Base-by-base conservation (phyloP, 2,329 filamentous ascomycete species). In the Cercospora zeae-maydis region DNA sequence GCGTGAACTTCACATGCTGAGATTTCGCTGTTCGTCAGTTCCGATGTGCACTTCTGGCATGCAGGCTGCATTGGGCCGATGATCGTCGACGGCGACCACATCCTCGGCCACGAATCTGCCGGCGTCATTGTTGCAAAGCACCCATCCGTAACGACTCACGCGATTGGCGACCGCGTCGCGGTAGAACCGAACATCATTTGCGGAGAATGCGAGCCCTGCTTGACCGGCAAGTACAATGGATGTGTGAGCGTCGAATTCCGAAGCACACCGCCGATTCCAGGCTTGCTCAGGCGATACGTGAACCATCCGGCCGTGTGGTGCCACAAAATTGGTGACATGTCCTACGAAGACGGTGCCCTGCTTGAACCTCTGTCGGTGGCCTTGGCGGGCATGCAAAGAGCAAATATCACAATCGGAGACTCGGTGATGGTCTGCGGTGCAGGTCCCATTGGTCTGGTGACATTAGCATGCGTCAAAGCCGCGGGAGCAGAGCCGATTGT, bases 1-100 rank as follows among this genome's bases (percentile, higher is more conserved):
- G 16, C 37, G 11, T 16, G 42, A 13, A 47, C 16, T 33, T 14
- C 47, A 16, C 47, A 27, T 24, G 4, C 45, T 42, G 51, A 63
- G 14, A 55, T 27, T 13, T 19, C 16, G 27, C 21, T 45, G 7
- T 37, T 8, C 16, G 19, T 37, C 71, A 93, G 91, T 62, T 96
- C 91, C 64, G 93, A 97, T 78, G 88, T 98, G 61, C 93, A 98
- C 80, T 98, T 98, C 82, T 98, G 93, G 93, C 91, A 96, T 75
- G 89, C 90, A 55, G 93, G 93, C 69, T 91, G 90, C 80, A 98
- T 98, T 75, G 93, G 93, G 30, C 93, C 93, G 70, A 97, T 97
- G 93, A 88, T 97, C 67, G 93, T 98, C 53, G 84, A 85, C 69
- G 90, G 85, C 73, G 89, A 93, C 73, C 93, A 97, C 78, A 92